These are phyloP conservation scores for Alternaria tenuissima DNA, from an alignment of 2,329 filamentous ascomycete species.

Conservation along the genomic window DNA sequence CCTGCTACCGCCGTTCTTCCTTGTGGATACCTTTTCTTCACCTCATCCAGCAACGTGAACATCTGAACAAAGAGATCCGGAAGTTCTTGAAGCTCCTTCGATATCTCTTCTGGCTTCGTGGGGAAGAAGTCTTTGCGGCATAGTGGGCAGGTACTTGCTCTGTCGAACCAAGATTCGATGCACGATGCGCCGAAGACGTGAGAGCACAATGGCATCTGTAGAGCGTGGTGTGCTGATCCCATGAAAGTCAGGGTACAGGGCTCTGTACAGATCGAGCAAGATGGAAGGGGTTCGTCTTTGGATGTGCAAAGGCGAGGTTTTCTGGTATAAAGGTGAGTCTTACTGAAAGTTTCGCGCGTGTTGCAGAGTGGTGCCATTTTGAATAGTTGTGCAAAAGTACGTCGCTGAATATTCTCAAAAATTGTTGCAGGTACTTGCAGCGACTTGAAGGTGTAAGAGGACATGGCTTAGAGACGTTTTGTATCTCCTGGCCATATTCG, in stretches of 20 bases:
- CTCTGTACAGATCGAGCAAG: background rate
- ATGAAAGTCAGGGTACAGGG: background rate
- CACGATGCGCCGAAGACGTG: conserved; percentile 3
- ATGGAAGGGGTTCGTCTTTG: background rate
- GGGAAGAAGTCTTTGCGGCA: conserved; percentile 1
- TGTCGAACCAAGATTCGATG: conserved; percentile 6
- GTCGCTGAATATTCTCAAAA: background rate
- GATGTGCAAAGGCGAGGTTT: too few species aligned
- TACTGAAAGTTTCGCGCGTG: conserved; percentile 1
- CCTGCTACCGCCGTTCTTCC: background rate
- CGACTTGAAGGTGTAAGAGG: background rate
- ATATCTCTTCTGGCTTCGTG: background rate
- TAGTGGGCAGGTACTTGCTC: background rate
- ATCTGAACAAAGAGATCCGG: background rate
- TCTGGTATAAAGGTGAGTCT: background rate
- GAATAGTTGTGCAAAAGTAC: background rate
- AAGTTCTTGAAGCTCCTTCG: background rate
- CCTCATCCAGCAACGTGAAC: background rate
- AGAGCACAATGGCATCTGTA: background rate
- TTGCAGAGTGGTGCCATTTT: background rate
- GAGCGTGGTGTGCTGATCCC: background rate
- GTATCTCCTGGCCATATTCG: background rate
- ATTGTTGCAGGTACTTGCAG: background rate
- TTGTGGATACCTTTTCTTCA: conserved; percentile 1
- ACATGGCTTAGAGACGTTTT: background rate